A percentile compares a stretch with the other conserved stretches of the same genome.
phyloP scores from a whole-genome alignment of 1,284 basidiomycete genomes.

The Trametes sp. region DNA sequence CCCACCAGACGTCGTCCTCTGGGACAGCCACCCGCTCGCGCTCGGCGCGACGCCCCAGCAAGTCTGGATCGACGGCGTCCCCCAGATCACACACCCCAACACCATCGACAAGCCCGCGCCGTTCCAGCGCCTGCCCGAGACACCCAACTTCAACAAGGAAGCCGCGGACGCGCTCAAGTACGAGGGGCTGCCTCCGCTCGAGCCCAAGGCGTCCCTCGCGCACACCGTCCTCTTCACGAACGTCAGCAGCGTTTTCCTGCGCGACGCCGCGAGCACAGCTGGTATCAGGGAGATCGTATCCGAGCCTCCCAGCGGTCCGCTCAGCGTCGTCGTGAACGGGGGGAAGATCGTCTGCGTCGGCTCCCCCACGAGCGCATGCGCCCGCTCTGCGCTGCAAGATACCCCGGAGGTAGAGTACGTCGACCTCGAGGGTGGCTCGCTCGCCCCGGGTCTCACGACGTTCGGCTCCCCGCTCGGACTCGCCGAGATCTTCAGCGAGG shows the following conservation, averaged over 20 bases:
- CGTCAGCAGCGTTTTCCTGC: constrained; percentile 54
- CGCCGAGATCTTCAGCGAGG: constrained; percentile 66
- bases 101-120: constrained; percentile 52
- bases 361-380: constrained; percentile 18
- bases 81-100: constrained; percentile 59
- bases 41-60: constrained; percentile 77
- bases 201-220: constrained; percentile 44
- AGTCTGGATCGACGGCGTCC: constrained; percentile 76
- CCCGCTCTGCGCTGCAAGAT: constrained; percentile 41
- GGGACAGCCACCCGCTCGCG: constrained; percentile 81
- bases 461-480: constrained; percentile 67
- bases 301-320: constrained; percentile 17
- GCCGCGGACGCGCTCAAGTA: constrained; percentile 60
- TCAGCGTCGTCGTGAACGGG: constrained; percentile 47
- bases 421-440: constrained; percentile 50
- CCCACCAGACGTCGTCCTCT: constrained; percentile 61
- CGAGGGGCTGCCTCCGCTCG: constrained; percentile 72
- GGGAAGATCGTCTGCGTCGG: constrained; percentile 34
- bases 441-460: constrained; percentile 62
- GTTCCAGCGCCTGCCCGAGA: constrained; percentile 58
- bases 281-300: constrained; percentile 31
- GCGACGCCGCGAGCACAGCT: constrained; percentile 29
- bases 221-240: constrained; percentile 63
- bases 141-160: constrained; percentile 68
- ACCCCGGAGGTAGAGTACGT: constrained; percentile 42